A percentile compares a stretch with the other conserved stretches of the same genome.
Conservation (phyloP, 345 rosid species). For the Angophora floribunda region DNA sequence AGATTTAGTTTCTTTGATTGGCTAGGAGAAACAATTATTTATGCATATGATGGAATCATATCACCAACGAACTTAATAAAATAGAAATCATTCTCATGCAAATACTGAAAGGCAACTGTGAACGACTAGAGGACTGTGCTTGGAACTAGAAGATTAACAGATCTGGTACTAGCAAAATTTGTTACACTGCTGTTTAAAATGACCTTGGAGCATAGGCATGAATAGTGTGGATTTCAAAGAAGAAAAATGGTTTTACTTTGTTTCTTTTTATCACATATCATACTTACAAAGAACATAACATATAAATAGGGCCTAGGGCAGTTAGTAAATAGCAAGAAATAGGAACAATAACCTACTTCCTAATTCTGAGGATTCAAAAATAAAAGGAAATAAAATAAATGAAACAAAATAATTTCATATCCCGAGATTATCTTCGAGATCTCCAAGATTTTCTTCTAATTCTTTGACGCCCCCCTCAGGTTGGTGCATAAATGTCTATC, state of each 20-base stretch:
- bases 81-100: not conserved
- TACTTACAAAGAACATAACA: not conserved
- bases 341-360: not conserved
- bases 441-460: not conserved
- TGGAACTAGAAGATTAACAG: not conserved
- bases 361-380: not conserved
- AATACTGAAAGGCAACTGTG: not conserved
- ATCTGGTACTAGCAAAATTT: not conserved
- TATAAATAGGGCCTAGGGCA: not conserved
- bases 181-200: not conserved
- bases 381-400: no score
- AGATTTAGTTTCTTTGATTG: not conserved
- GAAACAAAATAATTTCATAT: not conserved
- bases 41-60: not conserved
- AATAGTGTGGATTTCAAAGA: not conserved
- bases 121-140: not conserved
- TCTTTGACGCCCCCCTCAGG: accelerated
- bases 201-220: not conserved
- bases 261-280: not conserved
- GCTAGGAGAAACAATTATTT: not conserved
- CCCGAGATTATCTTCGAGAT: not conserved
- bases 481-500: not conserved
- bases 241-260: no score
- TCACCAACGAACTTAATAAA: not conserved
- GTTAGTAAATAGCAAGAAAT: not conserved